A percentile compares a stretch with the other conserved stretches of the same genome.
Evolutionary conservation across 139 green algal species (phyloP).

Genomic region (Ulvella scutata): DNA sequence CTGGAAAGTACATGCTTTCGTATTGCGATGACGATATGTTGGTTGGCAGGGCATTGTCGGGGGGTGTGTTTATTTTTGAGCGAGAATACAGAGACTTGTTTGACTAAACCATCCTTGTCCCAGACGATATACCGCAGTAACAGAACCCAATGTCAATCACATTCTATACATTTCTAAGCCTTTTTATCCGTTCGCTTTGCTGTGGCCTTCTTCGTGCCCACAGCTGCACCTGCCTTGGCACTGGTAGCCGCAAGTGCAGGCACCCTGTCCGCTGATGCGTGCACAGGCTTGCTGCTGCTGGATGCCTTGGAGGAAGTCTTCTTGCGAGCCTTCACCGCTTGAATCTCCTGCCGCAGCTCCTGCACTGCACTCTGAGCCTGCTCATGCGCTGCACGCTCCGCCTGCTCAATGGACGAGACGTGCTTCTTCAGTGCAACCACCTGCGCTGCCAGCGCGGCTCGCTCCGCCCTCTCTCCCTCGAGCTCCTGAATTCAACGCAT

Average conservation of each 20-base stretch:
- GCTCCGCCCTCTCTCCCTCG: neutral
- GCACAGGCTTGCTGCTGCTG: neutral
- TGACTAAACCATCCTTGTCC: too few relatives aligned
- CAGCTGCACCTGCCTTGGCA: too few relatives aligned
- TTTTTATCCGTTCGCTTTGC: too few relatives aligned
- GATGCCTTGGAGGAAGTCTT: neutral
- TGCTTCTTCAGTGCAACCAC: neutral
- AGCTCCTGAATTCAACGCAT: slow-evolving; percentile 1
- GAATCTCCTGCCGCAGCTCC: neutral
- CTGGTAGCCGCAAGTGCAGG: neutral
- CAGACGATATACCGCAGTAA: too few relatives aligned
- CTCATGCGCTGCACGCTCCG: neutral
- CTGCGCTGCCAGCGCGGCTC: neutral
- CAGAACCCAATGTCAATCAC: too few relatives aligned
- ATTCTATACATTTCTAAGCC: too few relatives aligned
- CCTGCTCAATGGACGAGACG: neutral
- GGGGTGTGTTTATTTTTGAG: neutral
- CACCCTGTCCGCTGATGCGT: neutral
- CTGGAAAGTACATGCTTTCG: neutral
- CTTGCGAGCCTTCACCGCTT: neutral
- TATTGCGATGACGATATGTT: neutral
- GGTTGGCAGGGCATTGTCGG: neutral
- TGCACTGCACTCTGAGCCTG: neutral
- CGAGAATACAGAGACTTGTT: too few relatives aligned
- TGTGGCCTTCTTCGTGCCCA: too few relatives aligned